These are phyloP conservation scores for Tolypocladium amazonense DNA, from an alignment of 2,329 filamentous ascomycete species.

Conservation along the genomic window DNA sequence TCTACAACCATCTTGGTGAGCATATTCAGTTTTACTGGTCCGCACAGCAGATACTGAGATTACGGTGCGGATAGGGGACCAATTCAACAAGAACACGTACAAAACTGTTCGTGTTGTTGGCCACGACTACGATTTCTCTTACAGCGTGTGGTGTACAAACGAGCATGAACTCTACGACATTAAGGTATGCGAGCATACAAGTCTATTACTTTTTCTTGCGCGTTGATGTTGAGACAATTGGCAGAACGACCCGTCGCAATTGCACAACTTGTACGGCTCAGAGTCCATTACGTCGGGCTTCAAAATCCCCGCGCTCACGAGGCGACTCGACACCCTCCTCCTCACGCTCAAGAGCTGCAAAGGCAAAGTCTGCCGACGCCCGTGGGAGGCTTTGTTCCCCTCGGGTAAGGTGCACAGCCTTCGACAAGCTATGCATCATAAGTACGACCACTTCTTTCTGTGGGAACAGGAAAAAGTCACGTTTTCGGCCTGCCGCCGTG, in stretches of 20 bases:
- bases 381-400: slow-evolving; percentile 48
- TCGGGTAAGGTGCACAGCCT: slow-evolving; percentile 38
- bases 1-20: slow-evolving; percentile 6
- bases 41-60: not conserved
- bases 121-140: slow-evolving; percentile 48
- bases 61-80: not conserved
- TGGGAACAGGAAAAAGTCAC: slow-evolving; percentile 34
- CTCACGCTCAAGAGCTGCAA: slow-evolving; percentile 52
- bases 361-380: slow-evolving; percentile 38
- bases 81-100: slow-evolving; percentile 42
- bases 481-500: slow-evolving; percentile 42
- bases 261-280: slow-evolving; percentile 29
- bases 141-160: slow-evolving; percentile 59
- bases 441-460: slow-evolving; percentile 39
- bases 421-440: slow-evolving; percentile 33
- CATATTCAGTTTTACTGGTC: too few relatives aligned
- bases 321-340: slow-evolving; percentile 46
- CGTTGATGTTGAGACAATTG: not conserved
- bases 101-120: slow-evolving; percentile 47
- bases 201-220: not conserved
- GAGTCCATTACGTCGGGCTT: slow-evolving; percentile 13
- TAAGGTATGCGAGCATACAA: slow-evolving; percentile 19
- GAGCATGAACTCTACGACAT: slow-evolving; percentile 58
- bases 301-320: slow-evolving; percentile 28
- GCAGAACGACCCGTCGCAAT: slow-evolving; percentile 41